These are phyloP conservation scores for Mortierella alpina DNA, from an alignment of 192 early-diverging fungal species.

Conservation along the genomic window DNA sequence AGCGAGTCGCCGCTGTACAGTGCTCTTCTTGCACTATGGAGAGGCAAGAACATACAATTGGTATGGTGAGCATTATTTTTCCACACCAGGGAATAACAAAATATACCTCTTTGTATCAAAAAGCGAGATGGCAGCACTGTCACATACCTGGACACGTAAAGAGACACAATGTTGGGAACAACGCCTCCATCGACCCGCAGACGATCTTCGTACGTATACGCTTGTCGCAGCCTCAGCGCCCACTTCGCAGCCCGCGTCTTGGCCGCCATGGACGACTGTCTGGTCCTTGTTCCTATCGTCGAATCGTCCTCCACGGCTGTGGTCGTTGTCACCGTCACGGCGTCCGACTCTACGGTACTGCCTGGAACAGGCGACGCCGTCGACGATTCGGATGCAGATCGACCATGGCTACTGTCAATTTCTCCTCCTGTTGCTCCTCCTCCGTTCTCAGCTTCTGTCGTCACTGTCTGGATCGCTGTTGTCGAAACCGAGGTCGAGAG, in stretches of 20 bases:
- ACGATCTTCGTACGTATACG: constrained; percentile 56
- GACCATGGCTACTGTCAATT: too few species aligned
- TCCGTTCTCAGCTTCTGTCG: not conserved
- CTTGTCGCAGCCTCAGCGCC: constrained; percentile 45
- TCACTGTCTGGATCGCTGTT: not conserved
- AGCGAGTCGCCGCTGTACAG: constrained; percentile 63
- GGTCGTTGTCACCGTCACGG: not conserved
- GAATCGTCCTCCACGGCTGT: constrained; percentile 4
- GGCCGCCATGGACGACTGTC: constrained; percentile 26
- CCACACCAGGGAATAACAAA: not conserved
- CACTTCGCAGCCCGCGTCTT: constrained; percentile 48
- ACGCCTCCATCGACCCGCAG: constrained; percentile 28
- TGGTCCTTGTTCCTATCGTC: constrained; percentile 9
- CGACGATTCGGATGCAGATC: too few species aligned
- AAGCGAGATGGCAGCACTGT: not conserved
- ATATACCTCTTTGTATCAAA: not conserved
- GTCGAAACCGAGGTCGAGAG: constrained; percentile 3
- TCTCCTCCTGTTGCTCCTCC: not conserved
- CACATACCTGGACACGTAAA: constrained; percentile 55
- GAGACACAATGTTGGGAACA: constrained; percentile 53
- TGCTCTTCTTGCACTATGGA: constrained; percentile 48
- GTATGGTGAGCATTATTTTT: not conserved
- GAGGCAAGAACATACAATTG: not conserved
- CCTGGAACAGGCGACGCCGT: too few species aligned
- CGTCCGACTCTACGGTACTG: too few species aligned